Base-by-base conservation (phyloP, 495 filamentous ascomycete genomes). In the Xylaria longipes region DNA sequence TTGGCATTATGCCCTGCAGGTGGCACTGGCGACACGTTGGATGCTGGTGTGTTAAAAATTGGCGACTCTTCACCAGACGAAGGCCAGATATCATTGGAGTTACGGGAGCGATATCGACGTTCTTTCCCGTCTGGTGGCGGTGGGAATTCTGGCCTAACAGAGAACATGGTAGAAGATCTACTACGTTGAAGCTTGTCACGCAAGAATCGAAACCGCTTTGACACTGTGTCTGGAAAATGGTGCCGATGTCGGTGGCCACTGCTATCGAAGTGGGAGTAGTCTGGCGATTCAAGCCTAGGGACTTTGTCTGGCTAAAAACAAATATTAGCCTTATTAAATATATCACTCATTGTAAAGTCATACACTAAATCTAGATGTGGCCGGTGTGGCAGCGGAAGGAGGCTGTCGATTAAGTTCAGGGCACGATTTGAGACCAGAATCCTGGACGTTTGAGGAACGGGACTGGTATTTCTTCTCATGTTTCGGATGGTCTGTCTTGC, bases 201-300 rank as follows among this genome's bases (percentile, higher is more conserved):
- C 33, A 78, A 75, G 17, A 76, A 81, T 37, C 70, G 76, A 52
- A 81, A 77, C 48, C 73, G 79, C 58, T 63, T 83, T 39, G 77
- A 80, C 15, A 80, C 74, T 22, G 76, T 76, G 20, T 78, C 73
- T 11, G 72, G 73, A 20, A 77, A 33, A 57, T 46, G 70, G 35
- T 73, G 65, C 63, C 70, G 72, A 71, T 71, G 65, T 20, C 65
- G 70, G 46, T 73, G 66, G 3, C 66, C 71, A 57, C 27, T 66
- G 63, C 64, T 73, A 31, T 71, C 48, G 22, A 74, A 69, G 20
- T 73, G 14, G n/a, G 69, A 71, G 66, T 56, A 74, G 46, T 50
- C 72, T 33, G 45, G 60, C n/a, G 45, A 62, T 33, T 25, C 69
- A 31, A 61, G 22, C 43, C 39, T 61, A 8, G 62, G 65, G 61